These are phyloP conservation scores for Blastocystis sp. DNA, from an alignment of 352 stramenopile species.

Conservation along the genomic window DNA sequence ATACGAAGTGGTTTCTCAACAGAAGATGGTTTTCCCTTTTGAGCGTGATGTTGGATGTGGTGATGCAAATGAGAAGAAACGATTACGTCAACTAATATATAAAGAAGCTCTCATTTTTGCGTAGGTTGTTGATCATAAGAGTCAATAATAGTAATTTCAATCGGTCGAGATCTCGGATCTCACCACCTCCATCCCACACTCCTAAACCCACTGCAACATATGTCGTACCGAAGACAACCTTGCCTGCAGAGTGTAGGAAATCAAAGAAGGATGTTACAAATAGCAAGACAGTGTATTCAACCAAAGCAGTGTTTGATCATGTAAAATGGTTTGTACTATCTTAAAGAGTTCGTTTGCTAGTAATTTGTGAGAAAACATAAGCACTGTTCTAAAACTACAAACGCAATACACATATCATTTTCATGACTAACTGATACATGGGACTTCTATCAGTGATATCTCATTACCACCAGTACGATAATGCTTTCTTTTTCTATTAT, in stretches of 20 bases:
- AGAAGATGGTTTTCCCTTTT: slow-evolving; percentile 59
- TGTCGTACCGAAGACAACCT: neutral
- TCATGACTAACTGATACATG: slow-evolving; percentile 53
- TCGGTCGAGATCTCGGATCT: neutral
- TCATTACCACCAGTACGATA: neutral
- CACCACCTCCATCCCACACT: neutral
- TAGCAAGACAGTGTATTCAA: neutral
- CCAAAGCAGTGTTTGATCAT: neutral
- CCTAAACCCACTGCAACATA: neutral
- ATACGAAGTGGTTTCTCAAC: neutral
- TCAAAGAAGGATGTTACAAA: neutral
- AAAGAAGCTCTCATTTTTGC: slow-evolving; percentile 50
- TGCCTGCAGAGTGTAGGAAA: neutral
- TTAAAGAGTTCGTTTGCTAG: neutral
- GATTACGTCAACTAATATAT: slow-evolving; percentile 58
- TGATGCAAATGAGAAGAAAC: slow-evolving; percentile 38
- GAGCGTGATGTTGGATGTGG: neutral
- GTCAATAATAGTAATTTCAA: neutral
- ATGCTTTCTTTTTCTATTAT: neutral
- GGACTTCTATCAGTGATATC: neutral
- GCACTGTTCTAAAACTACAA: slow-evolving; percentile 56
- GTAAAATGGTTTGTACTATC: slow-evolving; percentile 36
- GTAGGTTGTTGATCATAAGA: neutral
- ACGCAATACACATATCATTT: slow-evolving; percentile 51
- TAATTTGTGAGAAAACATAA: neutral